Evolutionary conservation across 192 early-diverging fungal genomes (phyloP), one percentile per base, ranked within the genome.

Genomic region (Powellomyces hirtus): DNA sequence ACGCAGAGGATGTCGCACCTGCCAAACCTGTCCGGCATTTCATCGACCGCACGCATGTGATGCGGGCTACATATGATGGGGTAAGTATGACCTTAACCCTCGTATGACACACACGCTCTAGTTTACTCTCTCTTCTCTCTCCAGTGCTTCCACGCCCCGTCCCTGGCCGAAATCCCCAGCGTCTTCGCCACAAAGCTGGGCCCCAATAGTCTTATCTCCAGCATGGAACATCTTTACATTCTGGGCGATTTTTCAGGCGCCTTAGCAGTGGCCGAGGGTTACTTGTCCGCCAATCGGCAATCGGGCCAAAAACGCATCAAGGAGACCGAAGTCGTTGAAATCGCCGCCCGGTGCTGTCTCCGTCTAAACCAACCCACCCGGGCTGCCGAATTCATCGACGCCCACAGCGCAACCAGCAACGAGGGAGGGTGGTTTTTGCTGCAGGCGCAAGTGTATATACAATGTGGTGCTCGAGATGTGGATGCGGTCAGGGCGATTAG

Each of bases 181-280:
- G n/a, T 60, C 5, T 67, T 58, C 36, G 37, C 13, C 7, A 6
- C 11, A 26, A 67, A 67, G 22, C 51, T 38, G 20, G 65, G 65
- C 16, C 52, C 52, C 6, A 67, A 67, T 58, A 11, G 18, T n/a
- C 52, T 67, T 5, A 38, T 67, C 18, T 24, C n/a, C 29, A 51
- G 45, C 10, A 67, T 67, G 53, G 65, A 67, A 27, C 65, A 67
- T 38, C 33, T n/a, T 18, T 67, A 67, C 50, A 26, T 57, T 36
- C 5, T 16, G n/a, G 27, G 40, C n/a, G 36, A 67, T 4, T 67
- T 38, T 27, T 16, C 24, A 10, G 10, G 14, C 6, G 37, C 65
- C 24, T 26, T 67, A 6, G 30, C 30, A 22, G 35, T 67, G 18
- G 50, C 53, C 26, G 30, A 27, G 7, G 53, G 16, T 18, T 67